phyloP scores from a whole-genome alignment of 2,329 filamentous ascomycete species.

The Phialophora verrucosa region DNA sequence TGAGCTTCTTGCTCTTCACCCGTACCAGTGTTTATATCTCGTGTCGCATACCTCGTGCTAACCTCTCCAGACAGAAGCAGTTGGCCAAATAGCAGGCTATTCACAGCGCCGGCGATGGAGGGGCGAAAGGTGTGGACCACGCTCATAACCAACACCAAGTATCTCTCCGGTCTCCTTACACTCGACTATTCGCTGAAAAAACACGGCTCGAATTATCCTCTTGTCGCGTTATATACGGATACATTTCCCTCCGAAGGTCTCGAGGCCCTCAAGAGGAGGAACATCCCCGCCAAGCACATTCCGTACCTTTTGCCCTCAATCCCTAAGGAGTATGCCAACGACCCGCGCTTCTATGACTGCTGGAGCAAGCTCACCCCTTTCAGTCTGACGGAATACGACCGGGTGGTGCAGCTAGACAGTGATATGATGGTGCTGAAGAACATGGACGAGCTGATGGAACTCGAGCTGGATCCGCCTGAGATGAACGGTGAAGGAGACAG shows the following conservation, averaged over 20 bases:
- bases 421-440: constrained; percentile 85
- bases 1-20: constrained; percentile 17
- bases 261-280: constrained; percentile 69
- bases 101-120: constrained; percentile 9
- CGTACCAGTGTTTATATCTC: background rate
- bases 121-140: constrained; percentile 75
- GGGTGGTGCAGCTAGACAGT: constrained; percentile 82
- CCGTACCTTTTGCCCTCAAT: constrained; percentile 72
- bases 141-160: constrained; percentile 82
- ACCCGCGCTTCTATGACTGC: constrained; percentile 86
- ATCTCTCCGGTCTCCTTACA: constrained; percentile 81
- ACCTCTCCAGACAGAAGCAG: constrained; percentile 5
- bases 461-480: constrained; percentile 68
- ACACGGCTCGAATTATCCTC: constrained; percentile 71
- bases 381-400: constrained; percentile 74
- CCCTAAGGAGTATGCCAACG: constrained; percentile 71
- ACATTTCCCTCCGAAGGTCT: constrained; percentile 72
- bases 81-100: constrained; percentile 1
- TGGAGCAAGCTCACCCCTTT: constrained; percentile 88
- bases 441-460: constrained; percentile 92
- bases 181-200: constrained; percentile 77
- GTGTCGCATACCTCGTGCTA: background rate
- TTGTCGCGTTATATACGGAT: constrained; percentile 83
- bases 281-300: constrained; percentile 72
- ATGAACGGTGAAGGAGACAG: constrained; percentile 59